A percentile compares a stretch with the other conserved stretches of the same genome.
Evolutionary conservation across 2,329 filamentous ascomycete genomes (phyloP).

Genomic region (Beauveria australis): DNA sequence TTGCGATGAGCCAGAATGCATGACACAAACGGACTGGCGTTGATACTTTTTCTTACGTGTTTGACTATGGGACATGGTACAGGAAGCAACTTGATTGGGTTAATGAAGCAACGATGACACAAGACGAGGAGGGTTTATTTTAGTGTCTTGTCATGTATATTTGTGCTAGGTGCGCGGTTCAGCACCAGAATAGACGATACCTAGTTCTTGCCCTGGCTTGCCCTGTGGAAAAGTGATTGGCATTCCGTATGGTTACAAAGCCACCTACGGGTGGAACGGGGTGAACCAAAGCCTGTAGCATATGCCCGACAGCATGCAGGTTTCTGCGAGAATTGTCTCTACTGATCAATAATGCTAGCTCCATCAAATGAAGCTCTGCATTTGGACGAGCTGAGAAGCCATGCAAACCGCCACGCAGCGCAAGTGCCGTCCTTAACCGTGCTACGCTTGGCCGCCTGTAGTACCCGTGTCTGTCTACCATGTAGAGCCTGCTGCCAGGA

Average conservation of each 20-base stretch:
- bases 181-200: constrained; percentile 4
- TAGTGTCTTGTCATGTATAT: constrained; percentile 11
- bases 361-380: neutral
- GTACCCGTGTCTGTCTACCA: neutral
- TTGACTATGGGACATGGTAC: constrained; percentile 12
- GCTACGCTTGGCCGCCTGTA: neutral
- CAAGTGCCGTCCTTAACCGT: neutral
- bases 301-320: neutral
- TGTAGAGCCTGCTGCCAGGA: neutral
- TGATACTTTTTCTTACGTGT: constrained; percentile 23
- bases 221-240: neutral
- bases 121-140: neutral
- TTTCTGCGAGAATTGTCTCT: neutral
- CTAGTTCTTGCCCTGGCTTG: neutral
- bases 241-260: neutral
- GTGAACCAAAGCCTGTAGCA: neutral
- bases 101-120: constrained; percentile 12
- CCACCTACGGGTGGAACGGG: neutral
- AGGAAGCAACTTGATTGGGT: constrained; percentile 11
- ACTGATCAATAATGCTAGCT: neutral
- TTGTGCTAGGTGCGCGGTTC: neutral
- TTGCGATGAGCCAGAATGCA: constrained; percentile 3
- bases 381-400: neutral
- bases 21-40: constrained; percentile 12
- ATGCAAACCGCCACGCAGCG: neutral